Evolutionary conservation across 2,329 filamentous ascomycete genomes (phyloP), one percentile per base, ranked within the genome.

Genomic region (Microsporum ferrugineum): DNA sequence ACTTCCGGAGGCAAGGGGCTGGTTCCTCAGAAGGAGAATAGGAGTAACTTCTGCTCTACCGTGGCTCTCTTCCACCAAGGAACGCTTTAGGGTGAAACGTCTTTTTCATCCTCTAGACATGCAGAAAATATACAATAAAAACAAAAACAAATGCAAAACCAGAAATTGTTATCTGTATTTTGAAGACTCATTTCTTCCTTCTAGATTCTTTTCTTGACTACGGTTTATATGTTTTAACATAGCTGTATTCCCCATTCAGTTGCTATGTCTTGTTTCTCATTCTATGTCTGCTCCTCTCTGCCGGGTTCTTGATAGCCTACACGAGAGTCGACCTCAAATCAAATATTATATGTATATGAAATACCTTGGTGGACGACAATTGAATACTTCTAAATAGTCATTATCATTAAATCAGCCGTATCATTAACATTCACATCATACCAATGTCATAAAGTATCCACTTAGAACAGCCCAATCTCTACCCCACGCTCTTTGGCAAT

Each of bases 11-110:
- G 74, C 5, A 66, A 68, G 59, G 66, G 66, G 5, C 64, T 77
- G 5, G 75, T 78, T 6, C 68, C 66, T 1, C 68, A 76, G 64
- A 68, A 67, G 33, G 74, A 76, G 5, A 78, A 78, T 60, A 65
- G 65, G 62, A 75, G 72, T 61, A 77, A 71, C 57, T 78, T 71
- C 65, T 76, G 76, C 65, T 76, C 73, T 3, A 78, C 76, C 0
- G 71, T 78, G 60, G 76, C 74, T 0, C 65, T 77, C 14, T 78
- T 78, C 63, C 70, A 76, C 64, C 72, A 75, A 59, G 57, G 57
- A 1, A 55, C 41, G 8, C 58, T 60, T 36, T 63, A 53, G 27
- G 17, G 17, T 17, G 17, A 17, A 17, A 27, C 49, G 14, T 55
- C 1, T 33, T n/a, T n/a, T 55, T 36, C 14, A 29, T 34, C 12